Percentiles rank a stretch among this genome's conserved stretches.
Conservation (phyloP, 1,284 basidiomycete genomes). For the Neonothopanus nambi region DNA sequence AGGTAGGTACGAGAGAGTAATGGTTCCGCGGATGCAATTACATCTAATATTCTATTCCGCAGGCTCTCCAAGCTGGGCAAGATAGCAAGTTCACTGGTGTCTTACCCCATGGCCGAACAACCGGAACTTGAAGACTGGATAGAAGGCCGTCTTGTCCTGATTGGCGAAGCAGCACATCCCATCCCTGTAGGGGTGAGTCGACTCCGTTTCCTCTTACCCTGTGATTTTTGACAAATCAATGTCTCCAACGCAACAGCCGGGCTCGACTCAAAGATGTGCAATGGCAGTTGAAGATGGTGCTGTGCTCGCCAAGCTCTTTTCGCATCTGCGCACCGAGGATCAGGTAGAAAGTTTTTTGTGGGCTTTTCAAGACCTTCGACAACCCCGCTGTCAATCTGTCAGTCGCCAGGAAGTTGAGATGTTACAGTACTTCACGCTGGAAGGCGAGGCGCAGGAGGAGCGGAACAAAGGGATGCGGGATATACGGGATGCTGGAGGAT, state of each 20-base stretch:
- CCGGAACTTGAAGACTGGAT: constrained; percentile 55
- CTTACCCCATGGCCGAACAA: constrained; percentile 38
- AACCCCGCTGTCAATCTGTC: constrained; percentile 35
- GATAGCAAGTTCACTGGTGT: constrained; percentile 33
- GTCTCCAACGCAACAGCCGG: constrained; percentile 37
- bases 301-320: constrained; percentile 49
- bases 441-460: constrained; percentile 10
- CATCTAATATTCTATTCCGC: neutral
- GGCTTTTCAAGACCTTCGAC: constrained; percentile 45
- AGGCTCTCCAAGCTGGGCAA: constrained; percentile 48
- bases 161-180: constrained; percentile 56
- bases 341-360: constrained; percentile 53
- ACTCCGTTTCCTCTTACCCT: neutral
- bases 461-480: constrained; percentile 27
- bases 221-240: neutral
- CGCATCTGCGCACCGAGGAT: constrained; percentile 45
- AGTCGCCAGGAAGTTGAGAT: constrained; percentile 13
- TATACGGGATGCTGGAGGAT: constrained; percentile 24
- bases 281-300: constrained; percentile 52
- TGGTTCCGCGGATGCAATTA: no score
- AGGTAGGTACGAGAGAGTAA: no score
- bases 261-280: constrained; percentile 47
- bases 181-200: constrained; percentile 41
- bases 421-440: constrained; percentile 17
- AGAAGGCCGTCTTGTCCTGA: constrained; percentile 43